Evolutionary conservation across 257 asterid species (phyloP), one percentile per base, ranked within the genome.

Genomic region (Fraxinus pennsylvanica): DNA sequence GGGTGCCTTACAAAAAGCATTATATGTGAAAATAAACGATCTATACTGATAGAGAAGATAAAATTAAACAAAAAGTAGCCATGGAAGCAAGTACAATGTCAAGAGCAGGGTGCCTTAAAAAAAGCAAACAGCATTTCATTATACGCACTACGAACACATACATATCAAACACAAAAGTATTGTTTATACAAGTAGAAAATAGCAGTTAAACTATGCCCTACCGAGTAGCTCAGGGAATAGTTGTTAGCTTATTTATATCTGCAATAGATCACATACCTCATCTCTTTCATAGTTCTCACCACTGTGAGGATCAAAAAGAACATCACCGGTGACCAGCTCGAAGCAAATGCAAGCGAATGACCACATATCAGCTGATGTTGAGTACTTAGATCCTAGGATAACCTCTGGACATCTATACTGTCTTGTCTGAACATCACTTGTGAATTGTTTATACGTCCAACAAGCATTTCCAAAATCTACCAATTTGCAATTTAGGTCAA

Each of bases 381-480:
- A 89, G 84, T 96, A 96, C 81, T 93, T 92, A 0, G 97, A 96
- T 39, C 98, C 98, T 78, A 96, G 82, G 71, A 96, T 83, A 86
- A 96, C 98, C 85, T 96, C 99, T 3, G 98, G 99, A 79, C 97
- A 93, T 82, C 99, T 89, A 74, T 96, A 93, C 73, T 96, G 99
- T 82, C 99, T 88, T 69, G 99, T 96, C 83, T 96, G 99, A 71
- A 96, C 91, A 81, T 96, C 98, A 38, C 93, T 89, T 2, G 98
- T 93, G 82, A 96, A 93, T 80, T 93, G 98, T 71, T 92, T 93
- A 81, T 96, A 84, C 7, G 97, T 92, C 99, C 98, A 96, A 76
- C 98, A 96, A 8, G 98, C 98, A 89, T 96, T 96, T 80, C 99
- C 99, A 75, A 96, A 93, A 82, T 96, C 98, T 39, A 96, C 99